Evolutionary conservation across 2,329 filamentous ascomycete species (phyloP).

Genomic region (Nannizziopsis barbatae): DNA sequence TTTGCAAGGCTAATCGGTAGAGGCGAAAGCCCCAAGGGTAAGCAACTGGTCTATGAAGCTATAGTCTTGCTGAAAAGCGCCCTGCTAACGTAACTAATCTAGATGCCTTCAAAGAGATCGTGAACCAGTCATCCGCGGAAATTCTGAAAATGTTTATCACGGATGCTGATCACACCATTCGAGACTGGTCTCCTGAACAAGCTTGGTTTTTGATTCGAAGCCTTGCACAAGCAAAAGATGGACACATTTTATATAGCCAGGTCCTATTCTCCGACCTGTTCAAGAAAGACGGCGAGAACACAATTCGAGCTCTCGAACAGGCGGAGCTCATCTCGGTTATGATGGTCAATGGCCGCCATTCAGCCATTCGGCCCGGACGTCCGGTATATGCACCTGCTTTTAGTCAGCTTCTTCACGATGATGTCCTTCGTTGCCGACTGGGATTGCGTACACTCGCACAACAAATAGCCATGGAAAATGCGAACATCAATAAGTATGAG

Average conservation of each 20-base stretch:
- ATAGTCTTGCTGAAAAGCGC: not conserved
- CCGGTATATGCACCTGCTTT: conserved; percentile 84
- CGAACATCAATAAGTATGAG: conserved; percentile 67
- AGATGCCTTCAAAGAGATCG: conserved; percentile 76
- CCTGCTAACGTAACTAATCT: no score
- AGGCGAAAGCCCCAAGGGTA: conserved; percentile 63
- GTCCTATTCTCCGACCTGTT: conserved; percentile 68
- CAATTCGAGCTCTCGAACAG: conserved; percentile 68
- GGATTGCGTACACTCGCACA: conserved; percentile 60
- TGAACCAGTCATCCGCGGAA: conserved; percentile 77
- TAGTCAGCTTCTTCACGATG: conserved; percentile 56
- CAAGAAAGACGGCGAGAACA: conserved; percentile 58
- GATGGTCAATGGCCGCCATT: conserved; percentile 63
- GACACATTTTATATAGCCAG: conserved; percentile 66
- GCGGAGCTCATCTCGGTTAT: conserved; percentile 74
- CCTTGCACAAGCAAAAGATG: conserved; percentile 53
- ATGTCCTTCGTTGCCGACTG: conserved; percentile 61
- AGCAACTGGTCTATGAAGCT: conserved; percentile 10
- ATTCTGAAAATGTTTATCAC: conserved; percentile 89
- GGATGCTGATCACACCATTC: conserved; percentile 43
- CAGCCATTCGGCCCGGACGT: conserved; percentile 65
- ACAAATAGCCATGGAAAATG: conserved; percentile 58
- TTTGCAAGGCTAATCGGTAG: conserved; percentile 80
- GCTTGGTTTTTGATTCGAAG: conserved; percentile 80
- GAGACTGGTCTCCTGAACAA: conserved; percentile 70